Percentiles rank a stretch among this genome's conserved stretches.
Evolutionary conservation across 495 filamentous ascomycete species (phyloP).

Genomic region (Mycothermus thermophilus): DNA sequence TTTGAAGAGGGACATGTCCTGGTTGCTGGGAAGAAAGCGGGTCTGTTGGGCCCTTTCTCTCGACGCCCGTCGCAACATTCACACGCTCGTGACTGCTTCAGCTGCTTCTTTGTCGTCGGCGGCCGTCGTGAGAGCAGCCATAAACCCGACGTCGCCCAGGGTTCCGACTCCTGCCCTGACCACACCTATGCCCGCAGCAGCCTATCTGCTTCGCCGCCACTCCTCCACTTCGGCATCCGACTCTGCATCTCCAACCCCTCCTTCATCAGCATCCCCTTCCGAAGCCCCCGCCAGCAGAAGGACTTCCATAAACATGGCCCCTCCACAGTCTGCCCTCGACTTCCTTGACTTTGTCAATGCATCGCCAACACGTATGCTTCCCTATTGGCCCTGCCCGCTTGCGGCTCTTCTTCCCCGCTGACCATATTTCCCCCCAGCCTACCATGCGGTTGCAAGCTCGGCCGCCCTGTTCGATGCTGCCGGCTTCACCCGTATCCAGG

Average conservation of each 20-base stretch:
- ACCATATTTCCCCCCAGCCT: slow-evolving; percentile 49
- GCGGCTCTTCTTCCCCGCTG: not conserved
- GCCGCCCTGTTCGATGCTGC: slow-evolving; percentile 61
- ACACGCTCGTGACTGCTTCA: too few species aligned
- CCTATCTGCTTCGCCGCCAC: too few species aligned
- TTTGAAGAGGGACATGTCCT: too few species aligned
- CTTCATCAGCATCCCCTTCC: not conserved
- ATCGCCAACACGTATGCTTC: slow-evolving; percentile 73
- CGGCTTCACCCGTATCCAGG: slow-evolving; percentile 79
- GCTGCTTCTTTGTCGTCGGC: too few species aligned
- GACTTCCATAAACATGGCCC: slow-evolving; percentile 36
- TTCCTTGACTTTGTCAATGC: slow-evolving; percentile 90
- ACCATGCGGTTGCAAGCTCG: slow-evolving; percentile 77
- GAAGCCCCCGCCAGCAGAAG: slow-evolving; percentile 9
- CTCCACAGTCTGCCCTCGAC: slow-evolving; percentile 54
- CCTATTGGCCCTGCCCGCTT: too few species aligned
- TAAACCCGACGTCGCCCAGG: too few species aligned
- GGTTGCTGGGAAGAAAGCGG: too few species aligned
- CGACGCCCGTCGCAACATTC: too few species aligned
- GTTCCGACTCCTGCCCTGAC: too few species aligned
- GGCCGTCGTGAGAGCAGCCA: too few species aligned
- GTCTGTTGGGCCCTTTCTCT: too few species aligned
- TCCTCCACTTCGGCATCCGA: slow-evolving; percentile 3
- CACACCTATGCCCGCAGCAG: too few species aligned
- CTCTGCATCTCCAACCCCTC: not conserved